Evolutionary conservation across 2,329 filamentous ascomycete genomes (phyloP).

Genomic region (Diaporthe destruens): DNA sequence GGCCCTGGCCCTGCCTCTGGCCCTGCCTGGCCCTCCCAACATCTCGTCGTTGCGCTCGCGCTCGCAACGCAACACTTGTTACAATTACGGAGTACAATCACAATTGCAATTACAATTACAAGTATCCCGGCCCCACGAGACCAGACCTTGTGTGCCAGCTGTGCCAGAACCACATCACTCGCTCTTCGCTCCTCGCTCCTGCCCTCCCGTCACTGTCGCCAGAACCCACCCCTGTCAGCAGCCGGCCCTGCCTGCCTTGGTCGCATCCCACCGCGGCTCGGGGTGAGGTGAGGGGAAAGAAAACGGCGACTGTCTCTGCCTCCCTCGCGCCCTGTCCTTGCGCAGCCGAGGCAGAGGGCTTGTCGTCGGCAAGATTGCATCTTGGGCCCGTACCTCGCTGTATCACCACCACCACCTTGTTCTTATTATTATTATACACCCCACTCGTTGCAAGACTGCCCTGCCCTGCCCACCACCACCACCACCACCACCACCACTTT

Average conservation of each 20-base stretch:
- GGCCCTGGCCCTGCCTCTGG: slow-evolving; percentile 3
- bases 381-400: neutral
- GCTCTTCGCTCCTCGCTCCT: too few species aligned
- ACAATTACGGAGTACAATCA: too few species aligned
- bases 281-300: too few species aligned
- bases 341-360: slow-evolving; percentile 21
- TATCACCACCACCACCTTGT: slow-evolving; percentile 14
- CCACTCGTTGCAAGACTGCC: slow-evolving; percentile 32
- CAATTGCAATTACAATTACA: too few species aligned
- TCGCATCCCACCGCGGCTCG: slow-evolving; percentile 29
- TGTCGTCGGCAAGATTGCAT: slow-evolving; percentile 19
- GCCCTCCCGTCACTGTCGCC: too few species aligned
- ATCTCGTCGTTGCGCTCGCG: slow-evolving; percentile 3
- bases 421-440: slow-evolving; percentile 30
- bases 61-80: neutral
- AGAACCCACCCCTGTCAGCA: slow-evolving; percentile 27
- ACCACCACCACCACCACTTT: slow-evolving; percentile 21
- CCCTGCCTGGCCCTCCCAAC: neutral
- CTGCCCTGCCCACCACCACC: too few species aligned
- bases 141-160: too few species aligned
- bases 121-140: too few species aligned
- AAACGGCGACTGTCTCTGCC: too few species aligned
- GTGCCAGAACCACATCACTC: too few species aligned
- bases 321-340: slow-evolving; percentile 11
- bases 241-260: neutral